A percentile compares a stretch with the other conserved stretches of the same genome.
phyloP scores from a whole-genome alignment of 352 stramenopile genomes.

The Phytopythium mirpurense region DNA sequence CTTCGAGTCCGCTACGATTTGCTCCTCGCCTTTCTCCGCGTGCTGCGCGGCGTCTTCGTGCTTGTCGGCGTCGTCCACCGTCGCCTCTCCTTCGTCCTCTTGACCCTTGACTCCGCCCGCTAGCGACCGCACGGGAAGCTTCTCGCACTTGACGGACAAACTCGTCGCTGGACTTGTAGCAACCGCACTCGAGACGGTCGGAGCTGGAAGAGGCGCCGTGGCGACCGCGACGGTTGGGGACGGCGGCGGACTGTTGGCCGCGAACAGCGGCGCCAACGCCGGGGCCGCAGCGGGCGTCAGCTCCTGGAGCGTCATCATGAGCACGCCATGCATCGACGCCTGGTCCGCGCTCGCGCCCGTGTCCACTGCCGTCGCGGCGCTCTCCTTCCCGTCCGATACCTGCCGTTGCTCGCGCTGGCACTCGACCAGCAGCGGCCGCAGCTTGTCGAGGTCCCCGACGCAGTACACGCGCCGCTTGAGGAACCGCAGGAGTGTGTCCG shows the following conservation, averaged over 20 bases:
- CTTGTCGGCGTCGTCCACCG: background rate
- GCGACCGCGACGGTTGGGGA: background rate
- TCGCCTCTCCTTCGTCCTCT: background rate
- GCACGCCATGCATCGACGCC: background rate
- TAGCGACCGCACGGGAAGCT: too few relatives aligned
- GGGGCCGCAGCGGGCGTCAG: background rate
- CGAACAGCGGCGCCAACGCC: slow-evolving; percentile 2
- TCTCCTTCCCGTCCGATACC: background rate
- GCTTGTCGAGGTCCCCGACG: background rate
- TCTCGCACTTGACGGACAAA: background rate
- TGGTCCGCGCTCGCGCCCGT: background rate
- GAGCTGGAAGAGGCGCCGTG: background rate
- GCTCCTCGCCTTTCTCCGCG: background rate
- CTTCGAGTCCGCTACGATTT: background rate
- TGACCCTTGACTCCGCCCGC: background rate
- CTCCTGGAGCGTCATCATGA: slow-evolving; percentile 4
- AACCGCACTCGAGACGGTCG: background rate
- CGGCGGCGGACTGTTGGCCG: background rate
- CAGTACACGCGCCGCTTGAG: slow-evolving; percentile 1
- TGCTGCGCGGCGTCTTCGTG: background rate
- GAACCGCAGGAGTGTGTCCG: background rate
- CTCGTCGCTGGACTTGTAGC: too few relatives aligned
- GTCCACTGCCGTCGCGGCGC: background rate
- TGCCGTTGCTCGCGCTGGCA: background rate
- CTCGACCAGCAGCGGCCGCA: slow-evolving; percentile 1